These are phyloP conservation scores for Paxillus involutus DNA, from an alignment of 768 basidiomycete species.

Conservation along the genomic window DNA sequence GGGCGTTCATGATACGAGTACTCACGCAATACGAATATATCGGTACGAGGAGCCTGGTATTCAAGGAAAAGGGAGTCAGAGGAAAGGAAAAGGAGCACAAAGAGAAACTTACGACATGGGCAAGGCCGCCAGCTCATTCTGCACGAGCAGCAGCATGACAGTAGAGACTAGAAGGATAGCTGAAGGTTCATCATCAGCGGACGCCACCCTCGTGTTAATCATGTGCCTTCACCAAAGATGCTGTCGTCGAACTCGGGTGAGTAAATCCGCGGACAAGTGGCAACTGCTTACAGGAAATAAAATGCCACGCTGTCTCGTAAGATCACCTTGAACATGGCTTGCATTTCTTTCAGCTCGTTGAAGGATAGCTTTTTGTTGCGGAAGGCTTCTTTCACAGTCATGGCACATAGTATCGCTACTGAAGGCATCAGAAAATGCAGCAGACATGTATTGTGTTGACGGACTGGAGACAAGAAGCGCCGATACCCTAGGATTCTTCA, in stretches of 20 bases:
- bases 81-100: not conserved
- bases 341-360: not conserved
- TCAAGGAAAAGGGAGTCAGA: conserved; percentile 1
- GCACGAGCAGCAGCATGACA: conserved; percentile 11
- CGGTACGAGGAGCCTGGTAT: conserved; percentile 13
- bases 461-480: conserved; percentile 19
- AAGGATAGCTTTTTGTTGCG: not conserved
- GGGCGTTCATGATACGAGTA: not conserved
- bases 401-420: conserved; percentile 13
- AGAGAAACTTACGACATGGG: conserved; percentile 11
- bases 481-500: conserved; percentile 14
- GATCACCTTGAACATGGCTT: conserved; percentile 3
- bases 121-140: conserved; percentile 11
- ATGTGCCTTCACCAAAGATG: conserved; percentile 10
- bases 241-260: conserved; percentile 4
- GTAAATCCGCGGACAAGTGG: not conserved
- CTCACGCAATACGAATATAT: conserved; percentile 23
- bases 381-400: conserved; percentile 13
- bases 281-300: conserved; percentile 16
- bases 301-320: conserved; percentile 12
- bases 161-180: conserved; percentile 16
- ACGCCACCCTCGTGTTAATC: not conserved
- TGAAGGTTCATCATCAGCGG: not conserved
- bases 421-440: not conserved
- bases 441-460: not conserved